Base-by-base conservation (phyloP, 768 basidiomycete genomes). In the Mycena sanguinolenta region DNA sequence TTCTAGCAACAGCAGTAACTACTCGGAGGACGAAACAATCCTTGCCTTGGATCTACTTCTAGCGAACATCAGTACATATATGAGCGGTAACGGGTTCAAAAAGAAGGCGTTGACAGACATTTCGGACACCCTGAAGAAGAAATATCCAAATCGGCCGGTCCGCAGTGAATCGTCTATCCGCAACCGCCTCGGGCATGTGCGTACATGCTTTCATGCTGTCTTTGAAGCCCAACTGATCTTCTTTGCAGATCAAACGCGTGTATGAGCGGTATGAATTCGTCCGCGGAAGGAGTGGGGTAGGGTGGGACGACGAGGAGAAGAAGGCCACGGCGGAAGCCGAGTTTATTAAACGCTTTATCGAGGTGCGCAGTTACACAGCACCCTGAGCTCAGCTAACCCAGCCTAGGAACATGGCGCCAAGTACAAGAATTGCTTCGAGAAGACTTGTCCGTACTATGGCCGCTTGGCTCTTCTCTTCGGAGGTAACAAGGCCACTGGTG, bases 51-150 rank as follows among this genome's bases (percentile, higher is more conserved):
- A 58, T 19, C 12, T 66, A 9, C 38, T 66, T 23, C 23, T 44
- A 2, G 25, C 16, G 14, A 38, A 66, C 49, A 34, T 27, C 3
- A 13, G 34, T 14, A 52, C 38, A 39, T 66, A 66, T 28, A 2
- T 66, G 28, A 66, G 65, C 21, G 57, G 65, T 0, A 66, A 66
- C 9, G 65, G 65, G 2, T 36, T 58, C 57, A 66, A 59, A 14
- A 13, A 21, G 21, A 66, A 58, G 10, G 57, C 46, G 7, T 38
- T 5, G 6, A 38, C 65, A 1, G 46, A 27, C 2, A 50, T 59
- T 23, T 17, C 21, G 4, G 13, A 19, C 1, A 3, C 57, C 4
- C 27, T 66, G 2, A 49, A 50, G 21, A 32, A 10, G 4, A 16
- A 14, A 28, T 59, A 44, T 42, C 58, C 39, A 5, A 21, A 21